These are phyloP conservation scores for Marasmius tenuissimus DNA, from an alignment of 1,284 basidiomycete genomes.

Conservation along the genomic window DNA sequence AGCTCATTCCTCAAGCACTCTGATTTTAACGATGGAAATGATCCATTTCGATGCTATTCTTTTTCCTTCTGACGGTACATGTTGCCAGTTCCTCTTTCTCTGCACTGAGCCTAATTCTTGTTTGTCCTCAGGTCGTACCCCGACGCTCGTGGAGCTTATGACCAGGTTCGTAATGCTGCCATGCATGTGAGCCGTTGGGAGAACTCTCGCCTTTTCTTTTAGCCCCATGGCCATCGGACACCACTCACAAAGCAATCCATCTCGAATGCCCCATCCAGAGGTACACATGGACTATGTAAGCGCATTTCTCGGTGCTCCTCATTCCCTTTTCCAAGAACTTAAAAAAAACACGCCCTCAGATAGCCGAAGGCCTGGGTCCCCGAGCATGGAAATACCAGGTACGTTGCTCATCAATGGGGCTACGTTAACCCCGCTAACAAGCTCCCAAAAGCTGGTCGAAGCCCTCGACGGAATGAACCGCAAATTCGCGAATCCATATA, in stretches of 20 bases:
- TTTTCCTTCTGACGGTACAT: conserved; percentile 58
- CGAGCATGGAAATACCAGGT: conserved; percentile 75
- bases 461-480: conserved; percentile 75
- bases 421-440: not conserved
- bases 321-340: conserved; percentile 7
- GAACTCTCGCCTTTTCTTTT: not conserved
- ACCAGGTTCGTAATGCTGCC: conserved; percentile 38
- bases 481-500: conserved; percentile 74
- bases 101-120: not conserved
- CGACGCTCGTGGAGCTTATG: conserved; percentile 68
- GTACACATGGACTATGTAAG: conserved; percentile 77
- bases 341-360: conserved; percentile 25
- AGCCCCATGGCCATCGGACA: conserved; percentile 49
- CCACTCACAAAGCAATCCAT: conserved; percentile 35
- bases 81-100: not conserved
- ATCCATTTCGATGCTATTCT: conserved; percentile 60
- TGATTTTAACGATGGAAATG: conserved; percentile 7
- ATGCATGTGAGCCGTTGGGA: not conserved
- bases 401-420: conserved; percentile 19
- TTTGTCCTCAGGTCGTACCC: conserved; percentile 46
- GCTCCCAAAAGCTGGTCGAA: conserved; percentile 56
- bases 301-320: conserved; percentile 11
- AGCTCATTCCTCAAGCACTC: not conserved
- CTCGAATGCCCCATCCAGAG: conserved; percentile 76
- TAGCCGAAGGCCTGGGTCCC: conserved; percentile 66